These are phyloP conservation scores for Magnusiomyces magnusii DNA, from an alignment of 1,139 yeast species.

Conservation along the genomic window DNA sequence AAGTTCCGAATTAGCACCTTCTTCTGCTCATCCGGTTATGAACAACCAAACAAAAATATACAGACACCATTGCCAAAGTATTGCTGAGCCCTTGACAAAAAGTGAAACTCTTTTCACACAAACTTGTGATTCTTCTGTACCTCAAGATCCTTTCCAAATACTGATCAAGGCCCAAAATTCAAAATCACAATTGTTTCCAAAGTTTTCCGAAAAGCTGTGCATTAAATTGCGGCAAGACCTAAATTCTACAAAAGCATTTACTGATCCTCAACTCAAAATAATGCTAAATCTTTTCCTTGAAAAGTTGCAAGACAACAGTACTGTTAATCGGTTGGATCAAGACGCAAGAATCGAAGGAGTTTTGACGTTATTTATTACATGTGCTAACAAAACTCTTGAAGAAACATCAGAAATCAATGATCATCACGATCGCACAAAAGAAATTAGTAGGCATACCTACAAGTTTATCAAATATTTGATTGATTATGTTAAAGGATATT, in stretches of 20 bases:
- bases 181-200: background rate
- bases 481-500: background rate
- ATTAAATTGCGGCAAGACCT: background rate
- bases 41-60: too few relatives aligned
- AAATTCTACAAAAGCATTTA: background rate
- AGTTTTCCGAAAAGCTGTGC: background rate
- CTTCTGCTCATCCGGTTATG: too few relatives aligned
- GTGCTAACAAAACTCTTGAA: background rate
- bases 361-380: background rate
- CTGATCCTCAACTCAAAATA: slow-evolving; percentile 1
- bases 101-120: too few relatives aligned
- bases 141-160: background rate
- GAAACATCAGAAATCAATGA: background rate
- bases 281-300: background rate
- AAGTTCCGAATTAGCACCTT: too few relatives aligned
- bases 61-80: too few relatives aligned
- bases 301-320: background rate
- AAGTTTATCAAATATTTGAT: slow-evolving; percentile 2
- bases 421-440: background rate
- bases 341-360: background rate
- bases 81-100: too few relatives aligned
- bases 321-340: background rate
- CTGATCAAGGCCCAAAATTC: background rate
- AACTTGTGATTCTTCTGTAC: background rate
- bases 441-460: background rate